These are phyloP conservation scores for Brassica balearica DNA, from an alignment of 441 rosid genomes.

Conservation along the genomic window DNA sequence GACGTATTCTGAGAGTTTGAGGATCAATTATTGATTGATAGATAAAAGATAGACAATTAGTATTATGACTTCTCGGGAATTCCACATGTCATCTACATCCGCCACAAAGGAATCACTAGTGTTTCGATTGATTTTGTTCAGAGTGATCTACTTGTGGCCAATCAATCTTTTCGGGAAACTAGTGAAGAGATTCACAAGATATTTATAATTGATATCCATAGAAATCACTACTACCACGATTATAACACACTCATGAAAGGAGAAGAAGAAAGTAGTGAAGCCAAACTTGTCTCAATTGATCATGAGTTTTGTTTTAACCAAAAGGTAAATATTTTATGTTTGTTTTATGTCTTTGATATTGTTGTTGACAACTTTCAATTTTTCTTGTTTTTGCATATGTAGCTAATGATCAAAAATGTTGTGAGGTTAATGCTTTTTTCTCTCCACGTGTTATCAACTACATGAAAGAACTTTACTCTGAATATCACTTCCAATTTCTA, in stretches of 20 bases:
- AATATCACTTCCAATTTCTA: background rate
- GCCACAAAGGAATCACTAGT: background rate
- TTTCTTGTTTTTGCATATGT: background rate
- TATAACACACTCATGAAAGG: background rate
- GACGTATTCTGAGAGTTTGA: background rate
- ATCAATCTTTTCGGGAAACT: background rate
- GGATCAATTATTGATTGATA: background rate
- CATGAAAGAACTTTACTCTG: background rate
- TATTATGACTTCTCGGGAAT: background rate
- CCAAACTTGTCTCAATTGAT: background rate
- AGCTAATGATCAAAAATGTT: background rate
- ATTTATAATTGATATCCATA: background rate
- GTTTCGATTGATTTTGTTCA: background rate
- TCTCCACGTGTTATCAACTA: background rate
- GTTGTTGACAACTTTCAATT: background rate
- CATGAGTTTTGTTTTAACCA: background rate
- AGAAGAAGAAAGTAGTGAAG: background rate
- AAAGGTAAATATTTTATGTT: background rate
- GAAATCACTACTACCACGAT: background rate
- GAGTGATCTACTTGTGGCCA: background rate
- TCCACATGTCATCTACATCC: background rate
- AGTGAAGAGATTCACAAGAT: background rate
- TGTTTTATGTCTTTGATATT: background rate
- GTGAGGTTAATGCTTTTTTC: background rate
- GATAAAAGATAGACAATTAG: background rate